Evolutionary conservation across 2,329 filamentous ascomycete species (phyloP).

Genomic region (Ceratocystis cubensis): DNA sequence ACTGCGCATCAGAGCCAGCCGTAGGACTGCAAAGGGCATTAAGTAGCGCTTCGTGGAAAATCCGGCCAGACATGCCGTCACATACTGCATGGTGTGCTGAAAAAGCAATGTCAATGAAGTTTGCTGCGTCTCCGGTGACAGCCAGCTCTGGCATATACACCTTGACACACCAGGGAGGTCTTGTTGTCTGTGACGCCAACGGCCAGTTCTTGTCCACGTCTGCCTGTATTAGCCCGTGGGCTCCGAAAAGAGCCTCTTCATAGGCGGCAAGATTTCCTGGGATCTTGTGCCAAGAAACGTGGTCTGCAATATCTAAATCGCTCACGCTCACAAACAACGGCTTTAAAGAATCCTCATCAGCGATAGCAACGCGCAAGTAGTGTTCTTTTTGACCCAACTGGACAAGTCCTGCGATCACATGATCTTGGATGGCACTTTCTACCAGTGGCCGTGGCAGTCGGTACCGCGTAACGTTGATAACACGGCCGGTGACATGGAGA

Average conservation of each 20-base stretch:
- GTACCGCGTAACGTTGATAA: slow-evolving; percentile 37
- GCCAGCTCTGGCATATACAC: slow-evolving; percentile 27
- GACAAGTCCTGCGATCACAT: background rate
- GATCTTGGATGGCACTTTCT: background rate
- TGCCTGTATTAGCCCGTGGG: slow-evolving; percentile 22
- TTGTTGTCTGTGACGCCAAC: slow-evolving; percentile 28
- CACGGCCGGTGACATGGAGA: slow-evolving; percentile 37
- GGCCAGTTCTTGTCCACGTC: slow-evolving; percentile 31
- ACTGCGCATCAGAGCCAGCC: background rate
- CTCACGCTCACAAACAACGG: slow-evolving; percentile 35
- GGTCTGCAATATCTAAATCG: slow-evolving; percentile 33
- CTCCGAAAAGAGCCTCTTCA: slow-evolving; percentile 26
- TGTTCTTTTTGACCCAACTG: slow-evolving; percentile 20
- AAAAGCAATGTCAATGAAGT: slow-evolving; percentile 34
- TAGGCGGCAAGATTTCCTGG: slow-evolving; percentile 23
- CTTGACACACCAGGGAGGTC: slow-evolving; percentile 37
- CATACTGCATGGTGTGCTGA: slow-evolving; percentile 41
- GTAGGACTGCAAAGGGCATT: slow-evolving; percentile 30
- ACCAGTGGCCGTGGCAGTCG: slow-evolving; percentile 13
- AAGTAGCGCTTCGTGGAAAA: slow-evolving; percentile 39
- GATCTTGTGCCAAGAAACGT: slow-evolving; percentile 30
- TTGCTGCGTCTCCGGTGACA: background rate
- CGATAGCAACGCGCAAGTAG: slow-evolving; percentile 38
- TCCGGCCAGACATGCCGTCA: slow-evolving; percentile 38
- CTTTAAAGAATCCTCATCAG: slow-evolving; percentile 32